Evolutionary conservation across 768 basidiomycete genomes (phyloP).

Genomic region (Boletus sp.): DNA sequence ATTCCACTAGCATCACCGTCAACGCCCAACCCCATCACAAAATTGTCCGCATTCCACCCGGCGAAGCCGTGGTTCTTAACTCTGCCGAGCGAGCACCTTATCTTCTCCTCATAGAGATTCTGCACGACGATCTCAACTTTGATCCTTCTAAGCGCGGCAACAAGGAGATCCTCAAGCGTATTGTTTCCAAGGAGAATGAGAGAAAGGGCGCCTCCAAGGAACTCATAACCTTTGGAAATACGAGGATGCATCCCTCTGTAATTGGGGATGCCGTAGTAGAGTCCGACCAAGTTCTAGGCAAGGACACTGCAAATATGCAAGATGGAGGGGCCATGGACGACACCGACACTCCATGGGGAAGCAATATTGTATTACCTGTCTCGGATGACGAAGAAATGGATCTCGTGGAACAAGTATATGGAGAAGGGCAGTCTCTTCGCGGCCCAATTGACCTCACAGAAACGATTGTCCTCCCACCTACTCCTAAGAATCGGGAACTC

Average conservation of each 20-base stretch:
- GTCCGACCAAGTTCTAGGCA: slow-evolving; percentile 33
- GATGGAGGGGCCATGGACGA: slow-evolving; percentile 11
- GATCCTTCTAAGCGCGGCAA: slow-evolving; percentile 82
- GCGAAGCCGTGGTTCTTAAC: slow-evolving; percentile 96
- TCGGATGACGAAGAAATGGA: slow-evolving; percentile 87
- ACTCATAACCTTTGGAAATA: slow-evolving; percentile 43
- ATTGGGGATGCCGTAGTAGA: slow-evolving; percentile 25
- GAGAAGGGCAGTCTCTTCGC: slow-evolving; percentile 68
- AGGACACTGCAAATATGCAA: slow-evolving; percentile 28
- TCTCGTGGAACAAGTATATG: slow-evolving; percentile 94
- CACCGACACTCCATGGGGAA: slow-evolving; percentile 20
- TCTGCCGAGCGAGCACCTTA: slow-evolving; percentile 97
- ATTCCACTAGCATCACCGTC: slow-evolving; percentile 30
- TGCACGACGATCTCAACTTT: slow-evolving; percentile 89
- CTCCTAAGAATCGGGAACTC: slow-evolving; percentile 86
- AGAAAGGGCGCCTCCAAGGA: slow-evolving; percentile 58
- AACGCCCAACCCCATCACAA: slow-evolving; percentile 76
- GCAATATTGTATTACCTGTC: slow-evolving; percentile 18
- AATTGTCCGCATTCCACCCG: slow-evolving; percentile 95
- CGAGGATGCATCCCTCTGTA: slow-evolving; percentile 14
- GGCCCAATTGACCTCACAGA: slow-evolving; percentile 80
- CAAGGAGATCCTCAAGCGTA: slow-evolving; percentile 79
- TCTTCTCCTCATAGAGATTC: slow-evolving; percentile 86
- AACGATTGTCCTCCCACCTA: slow-evolving; percentile 75
- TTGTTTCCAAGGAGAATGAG: slow-evolving; percentile 65